Base-by-base conservation (phyloP, 495 filamentous ascomycete species). In the Cenococcum geophilum region DNA sequence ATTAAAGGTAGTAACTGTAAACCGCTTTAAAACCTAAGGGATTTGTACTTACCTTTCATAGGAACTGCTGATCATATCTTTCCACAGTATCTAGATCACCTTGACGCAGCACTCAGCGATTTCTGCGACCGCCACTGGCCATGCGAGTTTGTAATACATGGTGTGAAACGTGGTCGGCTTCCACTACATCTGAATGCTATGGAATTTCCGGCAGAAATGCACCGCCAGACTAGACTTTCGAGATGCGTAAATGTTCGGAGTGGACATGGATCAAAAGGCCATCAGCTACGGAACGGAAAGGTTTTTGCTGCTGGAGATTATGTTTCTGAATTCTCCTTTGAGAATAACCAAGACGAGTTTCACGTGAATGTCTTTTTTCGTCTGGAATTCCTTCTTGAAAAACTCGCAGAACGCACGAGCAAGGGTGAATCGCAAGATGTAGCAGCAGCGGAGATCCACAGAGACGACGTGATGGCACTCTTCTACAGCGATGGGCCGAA, bases 261-360 rank as follows among this genome's bases (percentile, higher is more conserved):
- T 14, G 18, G 54, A 53, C 61, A 60, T 68, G 27, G 55, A 34
- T 52, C 51, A n/a, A 70, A 69, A 55, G 71, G 73, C 1, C 73
- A 75, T 55, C 73, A 75, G 55, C 54, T 47, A 8, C 49, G 40
- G 11, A 56, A 63, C 20, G 73, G 73, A 4, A 71, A 58, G 52
- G 59, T 73, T 8, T 27, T 73, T 22, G 59, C 53, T n/a, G 20
- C 54, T 11, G 72, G 73, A 2, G 21, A 42, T 0, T 73, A 75
- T 51, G 21, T 57, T 8, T 65, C 71, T 2, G 47, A 47, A 4
- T 69, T 72, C 45, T 45, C 52, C 8, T 55, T 55, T 55, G 52
- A 35, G 27, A 35, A 35, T 21, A 55, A 55, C 22, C 51, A 36
- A 12, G 52, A 55, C 4, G 52, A 55, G 16, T 55, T 55, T 18